Evolutionary conservation across 1,284 basidiomycete species (phyloP), one percentile per base, ranked within the genome.

Genomic region (Irpex rosettiformis): DNA sequence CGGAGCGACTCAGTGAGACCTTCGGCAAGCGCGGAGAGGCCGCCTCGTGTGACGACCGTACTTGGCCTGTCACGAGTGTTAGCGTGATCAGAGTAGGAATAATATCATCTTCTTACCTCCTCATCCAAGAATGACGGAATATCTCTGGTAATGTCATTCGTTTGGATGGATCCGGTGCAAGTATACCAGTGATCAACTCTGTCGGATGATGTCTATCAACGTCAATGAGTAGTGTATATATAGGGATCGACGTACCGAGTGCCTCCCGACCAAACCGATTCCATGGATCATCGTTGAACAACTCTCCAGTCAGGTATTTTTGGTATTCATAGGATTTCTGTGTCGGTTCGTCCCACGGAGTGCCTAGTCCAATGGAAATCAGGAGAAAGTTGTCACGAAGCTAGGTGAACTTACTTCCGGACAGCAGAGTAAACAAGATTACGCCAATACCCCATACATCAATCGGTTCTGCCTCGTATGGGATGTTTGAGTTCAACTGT

Each of bases 321-420:
- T 75, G 70, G 70, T 85, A 99, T 72, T 99, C 96, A 1, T 85
- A 82, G 62, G 91, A 93, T 21, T 80, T 78, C 0, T 73, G 69
- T 0, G 94, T 94, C 2, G 96, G 95, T 69, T 97, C 92, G 69
- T 98, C 96, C 96, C 96, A 99, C 1, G 96, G 97, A 0, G 96
- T 98, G 70, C 97, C 94, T 97, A 58, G 0, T 21, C 22, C 30
- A 16, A 40, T n/a, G 7, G 8, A 5, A n/a, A 24, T 43, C 48
- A 45, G 40, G 18, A 5, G 49, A 51, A 10, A 45, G 27, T 13
- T 28, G 24, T 16, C 22, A 28, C 11, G n/a, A 57, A 43, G 16
- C 4, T 11, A 43, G 16, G 47, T 25, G 3, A 5, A 82, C 93
- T 65, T 70, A 96, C 95, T 98, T 54, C 96, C 96, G 3, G 86